phyloP scores from a whole-genome alignment of 2,329 filamentous ascomycete species.

The Penicillium janthinellum region DNA sequence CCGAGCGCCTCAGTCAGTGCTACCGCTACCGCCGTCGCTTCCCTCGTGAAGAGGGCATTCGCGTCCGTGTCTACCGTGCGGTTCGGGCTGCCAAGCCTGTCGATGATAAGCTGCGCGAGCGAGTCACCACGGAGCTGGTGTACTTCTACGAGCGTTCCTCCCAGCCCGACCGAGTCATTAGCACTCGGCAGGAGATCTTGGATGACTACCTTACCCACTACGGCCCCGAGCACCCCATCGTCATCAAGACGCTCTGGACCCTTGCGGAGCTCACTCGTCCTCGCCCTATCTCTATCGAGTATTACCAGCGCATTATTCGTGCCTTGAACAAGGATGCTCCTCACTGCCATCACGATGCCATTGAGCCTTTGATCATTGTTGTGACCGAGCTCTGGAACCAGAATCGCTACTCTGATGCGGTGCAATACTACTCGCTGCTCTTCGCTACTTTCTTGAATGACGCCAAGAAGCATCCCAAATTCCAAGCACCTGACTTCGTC shows the following conservation, averaged over 20 bases:
- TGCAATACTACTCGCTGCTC: conserved; percentile 37
- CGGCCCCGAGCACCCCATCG: conserved; percentile 37
- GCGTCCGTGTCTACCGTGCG: conserved; percentile 40
- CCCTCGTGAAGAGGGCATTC: conserved; percentile 41
- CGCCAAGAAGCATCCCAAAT: conserved; percentile 35
- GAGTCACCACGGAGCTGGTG: conserved; percentile 33
- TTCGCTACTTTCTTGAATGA: conserved; percentile 43
- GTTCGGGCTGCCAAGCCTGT: conserved; percentile 31
- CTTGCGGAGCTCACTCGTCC: conserved; percentile 41
- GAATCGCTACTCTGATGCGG: conserved; percentile 41
- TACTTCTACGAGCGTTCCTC: conserved; percentile 33
- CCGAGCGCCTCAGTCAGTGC: conserved; percentile 50
- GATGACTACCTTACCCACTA: conserved; percentile 41
- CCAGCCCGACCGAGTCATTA: conserved; percentile 41
- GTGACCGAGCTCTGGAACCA: conserved; percentile 43
- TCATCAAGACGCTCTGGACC: conserved; percentile 41
- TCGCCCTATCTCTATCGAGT: conserved; percentile 41
- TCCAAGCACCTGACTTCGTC: conserved; percentile 39
- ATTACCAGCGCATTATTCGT: conserved; percentile 43
- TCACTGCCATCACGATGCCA: conserved; percentile 39
- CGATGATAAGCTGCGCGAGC: conserved; percentile 35
- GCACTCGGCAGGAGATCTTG: conserved; percentile 42
- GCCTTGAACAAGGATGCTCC: conserved; percentile 41
- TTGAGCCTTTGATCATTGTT: conserved; percentile 43
- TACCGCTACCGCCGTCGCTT: conserved; percentile 45